Conservation (phyloP, 192 early-diverging fungal species). For the Coemansia sp. region DNA sequence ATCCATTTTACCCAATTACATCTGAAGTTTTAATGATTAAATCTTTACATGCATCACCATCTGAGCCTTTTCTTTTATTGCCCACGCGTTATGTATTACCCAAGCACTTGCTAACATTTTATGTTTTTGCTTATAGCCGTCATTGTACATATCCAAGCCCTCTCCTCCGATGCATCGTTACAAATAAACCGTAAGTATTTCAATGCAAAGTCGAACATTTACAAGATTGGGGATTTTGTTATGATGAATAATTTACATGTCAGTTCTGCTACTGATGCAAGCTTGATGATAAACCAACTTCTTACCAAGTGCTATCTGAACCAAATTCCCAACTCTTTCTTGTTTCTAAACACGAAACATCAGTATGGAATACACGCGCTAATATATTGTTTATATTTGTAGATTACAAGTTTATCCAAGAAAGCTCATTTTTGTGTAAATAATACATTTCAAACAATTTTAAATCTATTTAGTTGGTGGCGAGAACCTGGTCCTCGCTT, state of each 20-base stretch:
- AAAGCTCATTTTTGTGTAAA: not conserved
- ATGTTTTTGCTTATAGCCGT: no score
- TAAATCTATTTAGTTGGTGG: no score
- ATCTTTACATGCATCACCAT: constrained; percentile 55
- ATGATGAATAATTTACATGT: constrained; percentile 43
- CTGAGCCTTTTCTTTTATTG: constrained; percentile 21
- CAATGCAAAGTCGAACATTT: not conserved
- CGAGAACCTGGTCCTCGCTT: no score
- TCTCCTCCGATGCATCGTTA: no score
- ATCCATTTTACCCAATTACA: constrained; percentile 27
- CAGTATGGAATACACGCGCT: no score
- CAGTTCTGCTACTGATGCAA: constrained; percentile 59
- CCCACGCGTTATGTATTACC: no score
- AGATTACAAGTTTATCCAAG: no score
- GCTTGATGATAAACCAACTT: constrained; percentile 46
- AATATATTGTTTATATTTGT: no score
- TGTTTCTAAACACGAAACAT: no score
- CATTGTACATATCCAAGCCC: no score
- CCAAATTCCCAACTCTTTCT: not conserved
- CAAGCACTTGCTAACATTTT: no score
- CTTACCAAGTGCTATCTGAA: constrained; percentile 42
- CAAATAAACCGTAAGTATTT: not conserved
- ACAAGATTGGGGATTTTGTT: not conserved
- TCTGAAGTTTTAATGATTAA: constrained; percentile 37
- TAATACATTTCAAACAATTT: not conserved